A percentile compares a stretch with the other conserved stretches of the same genome.
These are phyloP conservation scores for Trichoderma cornu-damae DNA, from an alignment of 2,329 filamentous ascomycete species.

Conservation along the genomic window DNA sequence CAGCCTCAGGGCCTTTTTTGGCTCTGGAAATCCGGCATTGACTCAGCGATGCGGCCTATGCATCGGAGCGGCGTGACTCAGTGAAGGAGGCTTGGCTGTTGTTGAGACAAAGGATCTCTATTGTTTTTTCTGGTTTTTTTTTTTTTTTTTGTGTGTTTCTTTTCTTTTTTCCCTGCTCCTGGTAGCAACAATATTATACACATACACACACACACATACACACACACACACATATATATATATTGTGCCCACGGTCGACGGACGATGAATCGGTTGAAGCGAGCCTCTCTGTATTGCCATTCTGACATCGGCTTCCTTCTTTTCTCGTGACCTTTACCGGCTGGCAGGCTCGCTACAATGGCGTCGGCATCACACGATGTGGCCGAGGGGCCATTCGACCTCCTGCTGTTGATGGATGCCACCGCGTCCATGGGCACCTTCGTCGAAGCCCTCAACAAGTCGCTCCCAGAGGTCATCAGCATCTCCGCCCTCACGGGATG, in stretches of 20 bases:
- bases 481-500: conserved; percentile 45
- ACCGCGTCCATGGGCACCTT: conserved; percentile 43
- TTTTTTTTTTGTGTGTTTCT: too few relatives aligned
- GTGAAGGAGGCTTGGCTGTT: neutral
- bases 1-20: conserved; percentile 1
- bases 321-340: neutral
- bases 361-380: conserved; percentile 12
- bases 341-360: conserved; percentile 18
- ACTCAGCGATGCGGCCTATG: neutral
- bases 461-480: conserved; percentile 47
- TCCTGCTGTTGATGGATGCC: conserved; percentile 44
- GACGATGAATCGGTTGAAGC: neutral
- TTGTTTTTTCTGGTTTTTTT: too few relatives aligned
- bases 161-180: too few relatives aligned
- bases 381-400: conserved; percentile 34
- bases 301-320: neutral
- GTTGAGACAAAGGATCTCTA: too few relatives aligned
- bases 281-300: neutral
- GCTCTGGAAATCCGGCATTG: neutral
- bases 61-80: conserved; percentile 17
- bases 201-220: too few relatives aligned
- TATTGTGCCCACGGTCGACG: neutral
- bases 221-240: neutral
- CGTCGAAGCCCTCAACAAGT: conserved; percentile 39
- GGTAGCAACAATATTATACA: too few relatives aligned